phyloP scores from a whole-genome alignment of 768 basidiomycete genomes.

The Lactarius trivialis region DNA sequence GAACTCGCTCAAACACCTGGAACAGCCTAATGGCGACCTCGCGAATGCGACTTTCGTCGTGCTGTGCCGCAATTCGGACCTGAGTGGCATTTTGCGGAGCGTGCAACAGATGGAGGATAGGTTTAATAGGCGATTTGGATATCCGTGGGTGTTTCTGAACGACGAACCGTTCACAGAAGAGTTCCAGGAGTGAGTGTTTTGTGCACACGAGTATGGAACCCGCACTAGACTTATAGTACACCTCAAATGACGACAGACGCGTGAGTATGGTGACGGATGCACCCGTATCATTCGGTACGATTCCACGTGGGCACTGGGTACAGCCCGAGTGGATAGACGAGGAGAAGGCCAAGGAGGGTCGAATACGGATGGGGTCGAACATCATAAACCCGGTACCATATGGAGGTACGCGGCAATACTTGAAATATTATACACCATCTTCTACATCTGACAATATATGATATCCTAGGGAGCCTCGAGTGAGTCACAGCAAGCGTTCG shows the following conservation, averaged over 20 bases:
- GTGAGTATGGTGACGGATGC: constrained; percentile 29
- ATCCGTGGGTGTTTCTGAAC: constrained; percentile 87
- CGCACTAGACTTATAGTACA: neutral
- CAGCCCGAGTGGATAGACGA: constrained; percentile 49
- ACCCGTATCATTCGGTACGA: constrained; percentile 35
- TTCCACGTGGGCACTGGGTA: constrained; percentile 42
- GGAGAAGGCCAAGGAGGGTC: constrained; percentile 34
- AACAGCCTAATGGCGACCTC: constrained; percentile 1
- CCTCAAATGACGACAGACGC: constrained; percentile 23
- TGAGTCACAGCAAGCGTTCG: neutral
- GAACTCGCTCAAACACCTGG: neutral
- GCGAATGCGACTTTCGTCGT: constrained; percentile 33
- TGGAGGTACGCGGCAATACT: neutral
- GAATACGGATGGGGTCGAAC: constrained; percentile 36
- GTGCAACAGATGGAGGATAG: constrained; percentile 78
- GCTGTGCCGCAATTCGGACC: constrained; percentile 64
- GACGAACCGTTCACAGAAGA: constrained; percentile 71
- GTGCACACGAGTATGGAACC: neutral
- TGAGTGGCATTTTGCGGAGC: constrained; percentile 50
- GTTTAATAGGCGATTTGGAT: constrained; percentile 73
- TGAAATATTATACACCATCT: neutral
- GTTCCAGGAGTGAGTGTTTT: constrained; percentile 53
- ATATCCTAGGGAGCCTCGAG: constrained; percentile 11
- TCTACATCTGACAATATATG: neutral
- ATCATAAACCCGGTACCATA: constrained; percentile 8